These are phyloP conservation scores for Flaveria floridana DNA, from an alignment of 140 eudicot genomes.

Conservation along the genomic window DNA sequence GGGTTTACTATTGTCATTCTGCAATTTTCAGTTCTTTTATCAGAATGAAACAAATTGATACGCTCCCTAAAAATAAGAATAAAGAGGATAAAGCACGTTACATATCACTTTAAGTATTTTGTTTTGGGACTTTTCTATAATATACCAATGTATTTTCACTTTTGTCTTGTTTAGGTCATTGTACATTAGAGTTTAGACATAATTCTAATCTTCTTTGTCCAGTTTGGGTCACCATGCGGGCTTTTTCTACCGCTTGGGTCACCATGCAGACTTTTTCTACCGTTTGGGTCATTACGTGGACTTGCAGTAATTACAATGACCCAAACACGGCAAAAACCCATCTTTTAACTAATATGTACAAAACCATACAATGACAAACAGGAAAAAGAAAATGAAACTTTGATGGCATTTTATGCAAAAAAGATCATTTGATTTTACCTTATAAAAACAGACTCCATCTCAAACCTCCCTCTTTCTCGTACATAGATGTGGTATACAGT, in stretches of 20 bases:
- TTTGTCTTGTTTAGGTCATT: neutral
- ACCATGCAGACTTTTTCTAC: neutral
- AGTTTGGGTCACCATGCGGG: neutral
- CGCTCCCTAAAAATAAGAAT: neutral
- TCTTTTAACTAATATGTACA: neutral
- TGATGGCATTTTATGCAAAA: neutral
- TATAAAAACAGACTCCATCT: slow-evolving; percentile 72
- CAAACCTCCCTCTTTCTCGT: slow-evolving; percentile 91
- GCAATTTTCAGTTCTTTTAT: neutral
- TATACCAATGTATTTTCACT: neutral
- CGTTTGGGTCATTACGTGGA: neutral
- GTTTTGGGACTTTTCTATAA: neutral
- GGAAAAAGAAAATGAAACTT: neutral
- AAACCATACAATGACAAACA: neutral
- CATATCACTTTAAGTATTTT: neutral
- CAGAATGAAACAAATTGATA: neutral
- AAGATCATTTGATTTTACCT: slow-evolving; percentile 46
- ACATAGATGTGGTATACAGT: slow-evolving; percentile 76
- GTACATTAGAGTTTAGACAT: neutral
- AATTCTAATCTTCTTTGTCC: neutral
- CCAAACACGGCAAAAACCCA: neutral
- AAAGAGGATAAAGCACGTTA: neutral
- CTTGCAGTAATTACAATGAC: neutral
- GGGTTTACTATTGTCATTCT: neutral
- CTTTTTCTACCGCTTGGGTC: neutral